These are phyloP conservation scores for Fusarium oligoseptatum DNA, from an alignment of 2,329 filamentous ascomycete genomes.

Conservation along the genomic window DNA sequence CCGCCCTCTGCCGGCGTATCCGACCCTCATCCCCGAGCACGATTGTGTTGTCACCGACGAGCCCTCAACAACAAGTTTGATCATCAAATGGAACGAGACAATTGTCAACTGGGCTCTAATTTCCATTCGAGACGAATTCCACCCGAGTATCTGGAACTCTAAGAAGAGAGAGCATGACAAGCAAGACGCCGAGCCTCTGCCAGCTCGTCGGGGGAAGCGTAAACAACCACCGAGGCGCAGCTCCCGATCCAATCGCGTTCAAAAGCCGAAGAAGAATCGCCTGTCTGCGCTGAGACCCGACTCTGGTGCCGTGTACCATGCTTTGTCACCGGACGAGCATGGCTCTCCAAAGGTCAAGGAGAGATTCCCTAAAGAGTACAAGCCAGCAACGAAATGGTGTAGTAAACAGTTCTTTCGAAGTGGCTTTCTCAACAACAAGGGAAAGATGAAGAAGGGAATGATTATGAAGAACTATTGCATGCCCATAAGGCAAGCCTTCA, in stretches of 20 bases:
- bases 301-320: slow-evolving; percentile 3
- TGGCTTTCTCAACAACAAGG: slow-evolving; percentile 15
- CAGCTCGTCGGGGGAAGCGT: background rate
- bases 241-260: background rate
- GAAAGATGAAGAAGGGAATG: background rate
- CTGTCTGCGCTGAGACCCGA: background rate
- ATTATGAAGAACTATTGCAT: background rate
- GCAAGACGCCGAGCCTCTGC: background rate
- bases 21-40: background rate
- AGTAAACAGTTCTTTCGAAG: slow-evolving; percentile 6
- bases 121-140: slow-evolving; percentile 9
- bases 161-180: background rate
- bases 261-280: background rate
- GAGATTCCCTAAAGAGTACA: slow-evolving; percentile 33
- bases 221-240: background rate
- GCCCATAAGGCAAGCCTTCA: slow-evolving; percentile 30
- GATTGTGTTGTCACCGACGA: slow-evolving; percentile 1
- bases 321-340: background rate
- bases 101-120: slow-evolving; percentile 22
- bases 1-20: background rate
- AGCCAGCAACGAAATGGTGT: slow-evolving; percentile 19
- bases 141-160: slow-evolving; percentile 13
- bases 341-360: background rate
- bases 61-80: background rate
- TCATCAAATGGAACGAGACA: slow-evolving; percentile 16